Evolutionary conservation across 306 rosid species (phyloP), one percentile per base, ranked within the genome.

Genomic region (Fagus sylvatica): DNA sequence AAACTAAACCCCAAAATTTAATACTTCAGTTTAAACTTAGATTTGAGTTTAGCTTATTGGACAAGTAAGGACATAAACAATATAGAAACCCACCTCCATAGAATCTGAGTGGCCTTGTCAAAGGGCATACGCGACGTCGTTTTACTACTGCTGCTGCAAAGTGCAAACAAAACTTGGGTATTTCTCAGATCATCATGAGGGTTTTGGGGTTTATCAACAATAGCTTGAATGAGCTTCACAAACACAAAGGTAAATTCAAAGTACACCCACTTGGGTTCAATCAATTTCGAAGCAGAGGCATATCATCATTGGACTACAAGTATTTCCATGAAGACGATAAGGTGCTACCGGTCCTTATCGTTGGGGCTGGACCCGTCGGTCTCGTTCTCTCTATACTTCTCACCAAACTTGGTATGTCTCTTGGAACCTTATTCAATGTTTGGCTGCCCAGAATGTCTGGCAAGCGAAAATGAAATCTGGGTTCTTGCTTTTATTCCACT

Each of bases 281-380:
- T 36, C 82, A 74, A 37, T 37, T 39, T 66, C 71, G 28, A 66
- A 40, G 71, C 13, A 83, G 91, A 75, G 54, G 72, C 69, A 32
- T 80, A 33, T 85, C 91, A 37, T 22, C 28, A 22, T 22, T 22
- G 28, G 69, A 67, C 77, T 72, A 85, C 54, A 77, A 80, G 70
- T 15, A 76, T 57, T 72, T 85, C 82, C 62, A 81, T 51, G 84
- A 84, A 56, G 72, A 85, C 15, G 76, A 82, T 72, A 9, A 82
- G 11, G 71, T 72, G 78, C 82, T 87, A 77, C 91, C 89, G n/a
- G 88, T 87, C 71, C 78, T 87, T 28, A 87, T 85, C 15, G 87
- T 87, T 15, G 91, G 89, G 12, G 87, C 91, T 37, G 91, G 89
- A 32, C 89, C 91, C 41, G 91, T 85, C 60, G 91, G 91, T 78